Evolutionary conservation across 306 rosid genomes (phyloP), one percentile per base, ranked within the genome.

Genomic region (Ormosia emarginata): DNA sequence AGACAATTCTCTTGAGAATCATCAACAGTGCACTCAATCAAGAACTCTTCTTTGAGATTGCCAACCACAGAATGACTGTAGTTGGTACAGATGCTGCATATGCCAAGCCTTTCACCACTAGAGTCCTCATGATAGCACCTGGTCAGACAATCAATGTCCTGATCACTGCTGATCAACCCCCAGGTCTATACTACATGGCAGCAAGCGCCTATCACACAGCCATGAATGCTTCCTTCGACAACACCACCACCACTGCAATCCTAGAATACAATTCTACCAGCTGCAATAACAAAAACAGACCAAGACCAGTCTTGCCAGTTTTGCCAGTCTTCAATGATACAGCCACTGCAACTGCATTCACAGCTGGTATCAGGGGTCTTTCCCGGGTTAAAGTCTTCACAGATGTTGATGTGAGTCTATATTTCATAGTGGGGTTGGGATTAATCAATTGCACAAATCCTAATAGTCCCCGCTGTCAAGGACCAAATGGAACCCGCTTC

Each of bases 401-500:
- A 11, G 64, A 79, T 0, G 61, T 89, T 49, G 88, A 95, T 71
- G 88, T 88, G 68, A 87, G 65, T 77, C 86, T 95, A 4, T 57
- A 74, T 57, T 90, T 92, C 89, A 61, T 78, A 3, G 98, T 93
- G 8, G 94, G 99, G 7, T 83, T 95, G 61, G 99, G 99, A 58
- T 81, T 95, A 5, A 93, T 81, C 85, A 91, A 90, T 80, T 95
- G 99, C 88, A 88, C 97, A 7, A 85, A 81, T 46, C 99, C 91
- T 8, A 95, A 92, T 65, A 92, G 91, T 84, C 97, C 96, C 4
- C 86, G 96, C 12, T 95, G 99, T 82, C 98, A 95, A 86, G 98
- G 97, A 68, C 99, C 98, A 24, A 95, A 93, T n/a, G 97, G 97
- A 75, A 93, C 99, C n/a, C 98, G 98, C 29, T 90, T 95, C 9